These are phyloP conservation scores for Ziziphus jujuba DNA, from an alignment of 306 rosid species.

Conservation along the genomic window DNA sequence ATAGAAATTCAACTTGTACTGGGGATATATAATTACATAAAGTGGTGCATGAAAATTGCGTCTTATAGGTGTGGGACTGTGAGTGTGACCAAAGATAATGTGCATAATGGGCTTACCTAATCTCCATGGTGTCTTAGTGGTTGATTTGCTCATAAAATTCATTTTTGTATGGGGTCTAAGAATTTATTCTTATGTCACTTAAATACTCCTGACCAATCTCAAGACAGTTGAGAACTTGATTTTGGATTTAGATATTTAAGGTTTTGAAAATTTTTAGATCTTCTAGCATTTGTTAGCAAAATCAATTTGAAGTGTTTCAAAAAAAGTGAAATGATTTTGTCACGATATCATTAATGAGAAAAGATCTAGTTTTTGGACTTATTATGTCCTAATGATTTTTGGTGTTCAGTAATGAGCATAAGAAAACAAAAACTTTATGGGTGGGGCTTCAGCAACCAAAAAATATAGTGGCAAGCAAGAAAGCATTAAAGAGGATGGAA, in stretches of 20 bases:
- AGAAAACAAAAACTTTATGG: slow-evolving; percentile 35
- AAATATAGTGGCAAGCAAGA: slow-evolving; percentile 56
- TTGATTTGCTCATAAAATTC: slow-evolving; percentile 36
- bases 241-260: too few relatives aligned
- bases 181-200: slow-evolving; percentile 49
- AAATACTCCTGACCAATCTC: too few relatives aligned
- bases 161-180: slow-evolving; percentile 32
- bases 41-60: slow-evolving; percentile 46
- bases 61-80: slow-evolving; percentile 47
- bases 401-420: slow-evolving; percentile 44
- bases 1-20: not conserved
- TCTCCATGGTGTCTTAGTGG: slow-evolving; percentile 31
- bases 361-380: slow-evolving; percentile 15
- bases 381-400: slow-evolving; percentile 23
- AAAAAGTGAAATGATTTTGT: slow-evolving; percentile 5
- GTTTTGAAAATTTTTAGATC: too few relatives aligned
- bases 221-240: too few relatives aligned
- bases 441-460: slow-evolving; percentile 31
- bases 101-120: slow-evolving; percentile 48
- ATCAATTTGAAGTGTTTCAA: slow-evolving; percentile 11
- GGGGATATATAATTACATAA: not conserved
- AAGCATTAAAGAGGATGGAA: slow-evolving; percentile 45
- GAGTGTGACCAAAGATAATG: slow-evolving; percentile 38
- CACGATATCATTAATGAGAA: slow-evolving; percentile 31
- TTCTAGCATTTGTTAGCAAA: too few relatives aligned